A percentile compares a stretch with the other conserved stretches of the same genome.
Conservation (phyloP, 139 green algal genomes). For the Tetradesmus obliquus region DNA sequence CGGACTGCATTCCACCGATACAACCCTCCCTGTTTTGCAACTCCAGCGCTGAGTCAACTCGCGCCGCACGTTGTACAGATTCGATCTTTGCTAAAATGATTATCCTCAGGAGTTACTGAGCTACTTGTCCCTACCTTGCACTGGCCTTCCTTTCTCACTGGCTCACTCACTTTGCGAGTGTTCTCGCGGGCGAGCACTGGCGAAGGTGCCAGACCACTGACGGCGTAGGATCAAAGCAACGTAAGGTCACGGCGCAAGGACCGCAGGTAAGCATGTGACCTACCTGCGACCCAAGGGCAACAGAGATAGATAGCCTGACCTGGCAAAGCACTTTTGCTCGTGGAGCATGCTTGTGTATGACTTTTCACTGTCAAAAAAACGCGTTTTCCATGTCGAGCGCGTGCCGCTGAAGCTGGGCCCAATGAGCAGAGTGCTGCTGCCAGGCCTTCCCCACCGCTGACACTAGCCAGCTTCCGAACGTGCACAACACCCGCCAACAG, state of each 20-base stretch:
- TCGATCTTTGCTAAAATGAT: not conserved
- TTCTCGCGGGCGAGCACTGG: not conserved
- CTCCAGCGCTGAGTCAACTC: not conserved
- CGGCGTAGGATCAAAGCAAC: not conserved
- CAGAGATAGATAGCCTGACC: not conserved
- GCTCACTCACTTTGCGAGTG: not conserved
- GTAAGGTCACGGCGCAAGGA: not conserved
- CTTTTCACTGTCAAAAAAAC: not conserved
- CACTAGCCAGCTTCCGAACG: not conserved
- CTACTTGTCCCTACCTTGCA: not conserved
- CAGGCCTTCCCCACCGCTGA: not conserved
- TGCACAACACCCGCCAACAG: not conserved
- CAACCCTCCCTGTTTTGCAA: not conserved
- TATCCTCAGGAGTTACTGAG: not conserved
- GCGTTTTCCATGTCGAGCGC: not conserved
- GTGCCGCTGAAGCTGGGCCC: constrained; percentile 2
- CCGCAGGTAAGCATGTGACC: not conserved
- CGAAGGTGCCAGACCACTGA: not conserved
- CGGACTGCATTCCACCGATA: not conserved
- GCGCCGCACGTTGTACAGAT: not conserved
- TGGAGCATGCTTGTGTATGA: not conserved
- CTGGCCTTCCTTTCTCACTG: not conserved
- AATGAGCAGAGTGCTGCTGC: constrained; percentile 1
- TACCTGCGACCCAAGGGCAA: not conserved
- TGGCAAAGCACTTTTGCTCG: not conserved